Percentiles rank a stretch among this genome's conserved stretches.
phyloP scores from a whole-genome alignment of 164 flowering plant species.

The Santalum album region DNA sequence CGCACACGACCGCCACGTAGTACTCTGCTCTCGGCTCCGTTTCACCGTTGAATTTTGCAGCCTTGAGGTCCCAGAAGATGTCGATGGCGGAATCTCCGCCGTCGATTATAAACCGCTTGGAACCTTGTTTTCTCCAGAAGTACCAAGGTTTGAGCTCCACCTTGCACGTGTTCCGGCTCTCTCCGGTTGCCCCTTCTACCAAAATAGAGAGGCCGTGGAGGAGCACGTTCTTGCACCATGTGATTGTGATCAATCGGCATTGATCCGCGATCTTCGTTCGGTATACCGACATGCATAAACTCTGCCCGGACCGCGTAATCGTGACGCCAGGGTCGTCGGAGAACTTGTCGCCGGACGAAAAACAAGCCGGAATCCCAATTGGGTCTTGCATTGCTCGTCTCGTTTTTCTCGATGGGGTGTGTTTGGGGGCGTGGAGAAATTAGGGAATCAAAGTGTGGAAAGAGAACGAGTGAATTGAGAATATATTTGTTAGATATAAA shows the following conservation, averaged over 20 bases:
- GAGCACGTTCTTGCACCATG: conserved; percentile 50
- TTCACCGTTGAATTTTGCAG: conserved; percentile 51
- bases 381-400: conserved; percentile 59
- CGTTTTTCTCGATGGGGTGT: too few species aligned
- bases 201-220: conserved; percentile 46
- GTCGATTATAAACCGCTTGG: conserved; percentile 37
- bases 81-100: conserved; percentile 23
- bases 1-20: conserved; percentile 59
- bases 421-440: too few species aligned
- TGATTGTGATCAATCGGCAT: conserved; percentile 50
- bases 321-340: conserved; percentile 35
- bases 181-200: conserved; percentile 36
- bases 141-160: conserved; percentile 69
- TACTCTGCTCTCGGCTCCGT: conserved; percentile 59
- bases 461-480: neutral
- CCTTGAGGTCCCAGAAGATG: conserved; percentile 60
- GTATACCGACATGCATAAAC: conserved; percentile 32
- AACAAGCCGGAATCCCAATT: conserved; percentile 66
- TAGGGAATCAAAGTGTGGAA: too few species aligned
- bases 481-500: neutral
- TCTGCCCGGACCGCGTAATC: conserved; percentile 56
- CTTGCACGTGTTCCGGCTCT: conserved; percentile 30
- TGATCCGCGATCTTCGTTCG: conserved; percentile 33
- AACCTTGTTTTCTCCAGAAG: conserved; percentile 66
- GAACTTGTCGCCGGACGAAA: conserved; percentile 40